Evolutionary conservation across 2,329 filamentous ascomycete genomes (phyloP), one percentile per base, ranked within the genome.

Genomic region (Ascochyta koolunga): DNA sequence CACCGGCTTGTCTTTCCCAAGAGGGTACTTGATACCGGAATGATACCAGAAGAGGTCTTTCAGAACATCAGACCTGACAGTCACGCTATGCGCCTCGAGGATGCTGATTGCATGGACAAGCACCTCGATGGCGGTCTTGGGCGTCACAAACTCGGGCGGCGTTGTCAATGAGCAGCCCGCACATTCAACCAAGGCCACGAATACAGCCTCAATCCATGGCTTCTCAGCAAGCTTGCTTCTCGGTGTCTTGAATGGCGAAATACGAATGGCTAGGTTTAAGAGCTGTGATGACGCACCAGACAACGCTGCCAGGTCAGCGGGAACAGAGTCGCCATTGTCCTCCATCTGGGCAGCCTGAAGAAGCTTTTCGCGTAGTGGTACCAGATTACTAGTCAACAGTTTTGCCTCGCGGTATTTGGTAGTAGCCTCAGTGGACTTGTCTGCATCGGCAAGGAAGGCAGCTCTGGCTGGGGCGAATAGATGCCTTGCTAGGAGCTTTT

Each of bases 201-300:
- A 76, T 8, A 76, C 62, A 11, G 68, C 65, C 45, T 80, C 76
- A 9, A 80, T 66, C 79, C 79, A 81, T 4, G 78, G 73, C 33
- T 65, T 68, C 55, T 80, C 78, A 7, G 70, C 64, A 9, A 72
- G 60, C 19, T 71, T 75, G 50, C 73, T 71, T 49, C 73, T 76
- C 8, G 76, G 73, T 3, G 74, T 79, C 16, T 69, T 70, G 3
- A 71, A 72, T 21, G 76, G 71, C 5, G 73, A 74, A 25, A 71
- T 75, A 31, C 76, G 73, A 8, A 80, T 68, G 5, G 74, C 71
- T 32, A 80, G 56, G 37, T 78, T 72, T 4, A 80, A 64, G 15
- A 81, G 54, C 27, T 65, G 60, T 13, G 68, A 64, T n/a, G 71
- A 59, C 6, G 66, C 62, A 22, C 59, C 51, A 44, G 68, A 73